These are phyloP conservation scores for Hyphodiscus hymeniophilus DNA, from an alignment of 495 filamentous ascomycete genomes.

Conservation along the genomic window DNA sequence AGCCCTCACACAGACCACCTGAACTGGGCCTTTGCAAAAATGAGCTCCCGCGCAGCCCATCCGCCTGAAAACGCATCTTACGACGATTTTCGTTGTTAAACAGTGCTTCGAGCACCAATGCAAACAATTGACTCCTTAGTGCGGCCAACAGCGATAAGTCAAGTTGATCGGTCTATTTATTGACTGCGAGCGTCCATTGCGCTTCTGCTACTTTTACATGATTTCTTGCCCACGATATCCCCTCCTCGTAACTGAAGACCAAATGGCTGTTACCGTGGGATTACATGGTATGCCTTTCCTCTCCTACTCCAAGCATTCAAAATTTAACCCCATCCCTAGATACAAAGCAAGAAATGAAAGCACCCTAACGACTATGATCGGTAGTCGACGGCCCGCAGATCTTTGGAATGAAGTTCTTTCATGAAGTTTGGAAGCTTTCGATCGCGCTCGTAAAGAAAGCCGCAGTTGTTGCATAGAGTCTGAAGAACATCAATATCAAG, in stretches of 20 bases:
- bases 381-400: conserved; percentile 26
- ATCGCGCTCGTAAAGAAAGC: conserved; percentile 78
- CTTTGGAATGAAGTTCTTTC: conserved; percentile 57
- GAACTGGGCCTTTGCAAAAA: too few species aligned
- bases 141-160: too few species aligned
- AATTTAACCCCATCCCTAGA: conserved; percentile 10
- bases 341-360: conserved; percentile 3
- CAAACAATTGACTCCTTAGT: too few species aligned
- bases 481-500: conserved; percentile 27
- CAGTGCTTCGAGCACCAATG: too few species aligned
- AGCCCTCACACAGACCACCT: too few species aligned
- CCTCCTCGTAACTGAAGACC: not conserved
- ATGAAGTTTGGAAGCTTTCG: conserved; percentile 78
- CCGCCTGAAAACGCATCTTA: too few species aligned
- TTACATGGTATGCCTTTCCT: conserved; percentile 9
- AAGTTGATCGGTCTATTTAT: too few species aligned
- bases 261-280: conserved; percentile 3
- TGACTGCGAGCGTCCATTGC: not conserved
- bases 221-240: not conserved
- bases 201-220: not conserved
- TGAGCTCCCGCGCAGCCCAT: too few species aligned
- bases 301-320: conserved; percentile 9
- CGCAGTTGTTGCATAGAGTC: conserved; percentile 94
- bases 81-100: too few species aligned
- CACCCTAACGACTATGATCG: conserved; percentile 3